Evolutionary conservation across 345 rosid species (phyloP).

Genomic region (Crucihimalaya himalaica): DNA sequence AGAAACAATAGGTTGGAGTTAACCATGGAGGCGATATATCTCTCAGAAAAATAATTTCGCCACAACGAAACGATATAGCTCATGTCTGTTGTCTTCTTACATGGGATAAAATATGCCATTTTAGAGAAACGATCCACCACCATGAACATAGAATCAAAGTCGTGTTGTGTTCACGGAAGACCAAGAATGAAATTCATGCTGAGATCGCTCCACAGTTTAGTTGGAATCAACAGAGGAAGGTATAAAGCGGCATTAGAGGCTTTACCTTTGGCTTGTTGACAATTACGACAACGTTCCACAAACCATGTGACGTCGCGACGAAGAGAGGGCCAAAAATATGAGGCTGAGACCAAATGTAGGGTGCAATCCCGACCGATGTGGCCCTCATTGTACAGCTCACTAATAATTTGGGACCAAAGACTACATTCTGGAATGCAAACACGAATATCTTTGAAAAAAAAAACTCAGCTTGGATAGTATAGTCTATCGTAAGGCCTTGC

Average conservation of each 20-base stretch:
- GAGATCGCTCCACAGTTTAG: too few relatives aligned
- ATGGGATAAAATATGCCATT: background rate
- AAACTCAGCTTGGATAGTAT: fast-evolving
- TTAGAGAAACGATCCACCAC: background rate
- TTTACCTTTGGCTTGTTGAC: background rate
- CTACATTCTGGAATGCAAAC: background rate
- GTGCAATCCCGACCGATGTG: background rate
- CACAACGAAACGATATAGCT: too few relatives aligned
- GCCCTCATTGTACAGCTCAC: background rate
- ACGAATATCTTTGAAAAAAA: background rate
- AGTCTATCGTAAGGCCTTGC: background rate
- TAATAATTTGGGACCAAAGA: fast-evolving
- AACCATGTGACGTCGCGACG: fast-evolving
- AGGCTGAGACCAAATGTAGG: background rate
- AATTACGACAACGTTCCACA: background rate
- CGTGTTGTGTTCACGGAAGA: background rate
- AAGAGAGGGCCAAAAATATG: background rate
- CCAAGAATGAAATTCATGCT: background rate
- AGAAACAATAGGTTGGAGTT: too few relatives aligned
- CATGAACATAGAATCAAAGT: background rate
- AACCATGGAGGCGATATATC: background rate
- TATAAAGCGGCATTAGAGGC: background rate
- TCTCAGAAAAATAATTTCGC: background rate
- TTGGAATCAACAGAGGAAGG: too few relatives aligned
- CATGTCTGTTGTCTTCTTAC: fast-evolving